Conservation (phyloP, 2,329 filamentous ascomycete species). For the Hypoxylon sp. region DNA sequence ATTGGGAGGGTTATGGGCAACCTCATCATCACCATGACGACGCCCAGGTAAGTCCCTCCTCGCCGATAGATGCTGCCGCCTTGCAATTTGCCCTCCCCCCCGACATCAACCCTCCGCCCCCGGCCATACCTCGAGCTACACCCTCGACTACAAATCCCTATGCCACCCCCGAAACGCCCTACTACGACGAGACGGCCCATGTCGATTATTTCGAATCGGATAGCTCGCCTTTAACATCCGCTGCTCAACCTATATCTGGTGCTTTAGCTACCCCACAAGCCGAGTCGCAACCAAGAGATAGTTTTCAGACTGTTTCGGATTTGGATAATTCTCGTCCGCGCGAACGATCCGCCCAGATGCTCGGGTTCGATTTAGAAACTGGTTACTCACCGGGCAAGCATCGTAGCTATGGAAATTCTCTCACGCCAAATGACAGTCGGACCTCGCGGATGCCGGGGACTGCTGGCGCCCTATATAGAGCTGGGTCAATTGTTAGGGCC, state of each 20-base stretch:
- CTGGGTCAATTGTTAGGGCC: conserved; percentile 81
- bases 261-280: conserved; percentile 60
- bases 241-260: conserved; percentile 69
- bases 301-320: conserved; percentile 71
- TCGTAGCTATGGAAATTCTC: conserved; percentile 70
- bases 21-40: conserved; percentile 58
- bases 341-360: conserved; percentile 66
- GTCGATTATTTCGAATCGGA: conserved; percentile 69
- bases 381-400: conserved; percentile 66
- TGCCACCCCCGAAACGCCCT: conserved; percentile 55
- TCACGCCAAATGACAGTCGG: conserved; percentile 66
- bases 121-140: conserved; percentile 50
- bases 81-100: conserved; percentile 70
- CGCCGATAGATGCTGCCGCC: conserved; percentile 68
- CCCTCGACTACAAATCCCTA: conserved; percentile 52
- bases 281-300: conserved; percentile 64
- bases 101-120: conserved; percentile 59
- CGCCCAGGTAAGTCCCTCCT: conserved; percentile 57
- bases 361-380: conserved; percentile 70
- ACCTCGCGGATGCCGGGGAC: conserved; percentile 75
- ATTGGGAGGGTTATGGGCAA: conserved; percentile 66
- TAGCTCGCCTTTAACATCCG: conserved; percentile 69
- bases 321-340: conserved; percentile 63
- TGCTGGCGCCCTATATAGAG: conserved; percentile 75
- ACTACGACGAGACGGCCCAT: conserved; percentile 60